Evolutionary conservation across 2,329 filamentous ascomycete genomes (phyloP), one percentile per base, ranked within the genome.

Genomic region (Harringtonia lauricola): DNA sequence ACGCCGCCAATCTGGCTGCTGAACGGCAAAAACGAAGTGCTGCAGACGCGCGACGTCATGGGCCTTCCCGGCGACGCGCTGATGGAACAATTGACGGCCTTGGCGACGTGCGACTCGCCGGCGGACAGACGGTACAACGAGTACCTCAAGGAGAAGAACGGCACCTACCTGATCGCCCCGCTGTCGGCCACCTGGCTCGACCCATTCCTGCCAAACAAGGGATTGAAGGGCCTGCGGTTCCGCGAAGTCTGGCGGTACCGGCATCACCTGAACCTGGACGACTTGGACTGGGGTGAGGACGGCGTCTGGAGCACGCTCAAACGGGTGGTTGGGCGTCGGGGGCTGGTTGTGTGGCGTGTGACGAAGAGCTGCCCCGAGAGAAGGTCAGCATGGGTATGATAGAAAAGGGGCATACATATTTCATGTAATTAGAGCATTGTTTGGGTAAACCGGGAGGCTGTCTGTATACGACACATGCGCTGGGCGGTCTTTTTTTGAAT

Each of bases 1-100:
- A 84, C 80, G 57, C 85, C 85, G 17, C 85, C 85, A 0, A 81
- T 83, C 30, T 90, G 85, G 83, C 70, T 90, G 18, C 67, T 89
- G 8, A 82, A 87, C 51, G 81, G 82, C 43, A 84, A 83, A 60
- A 87, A 84, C 51, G 74, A 80, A 51, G 71, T 83, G 10, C 63
- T 88, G n/a, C 70, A 65, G 26, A 89, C 84, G 1, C 69, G 71
- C 47, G 85, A 89, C 55, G 66, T 88, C 18, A 88, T 87, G 78
- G 81, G 83, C 4, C 73, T 85, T 63, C 67, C 74, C 33, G 79
- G 79, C 8, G 67, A 72, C 2, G 52, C 64, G 8, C 68, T 89
- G 57, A 60, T 86, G 2, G 65, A 71, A 47, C 67, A 79, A 56
- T 61, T 88, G 28, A 65, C 61, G 5, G 64, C 66, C 43, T 64